Percentiles rank a stretch among this genome's conserved stretches.
phyloP scores from a whole-genome alignment of 1,139 yeast species.

The Hyphopichia burtonii region DNA sequence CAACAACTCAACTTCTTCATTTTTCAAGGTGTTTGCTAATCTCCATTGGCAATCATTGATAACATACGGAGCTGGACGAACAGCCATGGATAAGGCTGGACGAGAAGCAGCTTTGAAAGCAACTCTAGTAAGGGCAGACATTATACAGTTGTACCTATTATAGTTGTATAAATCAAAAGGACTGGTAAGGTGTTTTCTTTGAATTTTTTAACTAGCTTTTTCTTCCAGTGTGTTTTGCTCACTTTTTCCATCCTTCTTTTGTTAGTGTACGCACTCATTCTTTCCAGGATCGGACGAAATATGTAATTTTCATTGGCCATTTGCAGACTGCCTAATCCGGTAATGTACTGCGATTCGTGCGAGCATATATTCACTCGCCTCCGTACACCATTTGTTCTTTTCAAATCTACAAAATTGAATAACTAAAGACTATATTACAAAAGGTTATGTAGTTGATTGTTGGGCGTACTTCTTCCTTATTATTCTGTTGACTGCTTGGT shows the following conservation, averaged over 20 bases:
- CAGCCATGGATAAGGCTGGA: constrained; percentile 37
- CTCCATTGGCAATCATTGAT: not conserved
- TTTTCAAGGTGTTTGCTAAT: not conserved
- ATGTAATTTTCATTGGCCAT: constrained; percentile 38
- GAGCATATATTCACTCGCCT: not conserved
- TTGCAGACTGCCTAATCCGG: constrained; percentile 35
- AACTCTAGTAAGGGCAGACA: constrained; percentile 49
- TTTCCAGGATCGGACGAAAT: constrained; percentile 15
- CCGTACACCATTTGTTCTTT: too few species aligned
- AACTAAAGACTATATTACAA: too few species aligned
- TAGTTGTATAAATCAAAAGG: not conserved
- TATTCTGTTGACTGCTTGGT: constrained; percentile 24
- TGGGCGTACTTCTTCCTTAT: constrained; percentile 21
- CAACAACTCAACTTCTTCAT: too few species aligned
- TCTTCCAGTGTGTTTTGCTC: constrained; percentile 2
- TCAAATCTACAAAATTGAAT: too few species aligned
- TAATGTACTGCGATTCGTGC: constrained; percentile 10
- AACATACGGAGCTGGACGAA: constrained; percentile 50
- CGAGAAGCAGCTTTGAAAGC: constrained; percentile 45
- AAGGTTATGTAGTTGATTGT: not conserved
- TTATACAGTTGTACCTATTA: constrained; percentile 10
- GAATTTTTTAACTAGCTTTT: not conserved
- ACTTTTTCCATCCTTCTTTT: constrained; percentile 2
- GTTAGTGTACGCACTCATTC: not conserved
- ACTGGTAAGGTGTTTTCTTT: not conserved